These are phyloP conservation scores for Kodamaea kaohsiungensis DNA, from an alignment of 805 yeast genomes.

Conservation along the genomic window DNA sequence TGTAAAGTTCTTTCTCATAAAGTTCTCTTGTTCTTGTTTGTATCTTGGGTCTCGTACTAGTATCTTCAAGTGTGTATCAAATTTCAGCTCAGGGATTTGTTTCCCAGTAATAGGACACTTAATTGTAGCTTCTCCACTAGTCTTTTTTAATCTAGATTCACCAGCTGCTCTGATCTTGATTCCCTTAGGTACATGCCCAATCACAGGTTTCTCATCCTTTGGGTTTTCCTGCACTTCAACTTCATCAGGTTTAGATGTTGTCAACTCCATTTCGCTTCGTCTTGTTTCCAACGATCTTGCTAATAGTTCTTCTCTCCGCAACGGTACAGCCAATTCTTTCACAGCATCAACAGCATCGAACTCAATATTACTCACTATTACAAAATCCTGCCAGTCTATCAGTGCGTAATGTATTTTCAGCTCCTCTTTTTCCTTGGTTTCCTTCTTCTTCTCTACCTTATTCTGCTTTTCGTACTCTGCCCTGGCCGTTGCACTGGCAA, in stretches of 20 bases:
- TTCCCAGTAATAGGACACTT: conserved; percentile 81
- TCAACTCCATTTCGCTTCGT: conserved; percentile 27
- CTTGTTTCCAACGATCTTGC: conserved; percentile 61
- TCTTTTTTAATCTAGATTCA: conserved; percentile 51
- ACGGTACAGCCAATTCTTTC: conserved; percentile 55
- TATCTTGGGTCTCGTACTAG: conserved; percentile 78
- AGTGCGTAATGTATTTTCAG: conserved; percentile 59
- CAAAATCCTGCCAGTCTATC: conserved; percentile 87
- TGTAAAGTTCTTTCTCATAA: conserved; percentile 54
- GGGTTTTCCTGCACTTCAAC: conserved; percentile 10
- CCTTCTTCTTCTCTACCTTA: conserved; percentile 29
- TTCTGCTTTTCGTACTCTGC: conserved; percentile 53
- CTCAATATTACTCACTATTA: conserved; percentile 65
- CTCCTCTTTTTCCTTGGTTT: conserved; percentile 37
- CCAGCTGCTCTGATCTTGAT: conserved; percentile 75
- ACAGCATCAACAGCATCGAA: conserved; percentile 63
- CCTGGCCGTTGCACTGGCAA: conserved; percentile 50
- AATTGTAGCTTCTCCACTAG: conserved; percentile 38
- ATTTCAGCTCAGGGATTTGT: conserved; percentile 66
- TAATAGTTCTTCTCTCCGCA: conserved; percentile 58
- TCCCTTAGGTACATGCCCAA: conserved; percentile 38
- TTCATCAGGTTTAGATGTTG: conserved; percentile 12
- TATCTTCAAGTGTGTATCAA: conserved; percentile 68
- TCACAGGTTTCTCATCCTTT: conserved; percentile 13
- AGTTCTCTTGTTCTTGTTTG: conserved; percentile 64